Base-by-base conservation (phyloP, 2,329 filamentous ascomycete genomes). In the Dactylella cylindrospora region DNA sequence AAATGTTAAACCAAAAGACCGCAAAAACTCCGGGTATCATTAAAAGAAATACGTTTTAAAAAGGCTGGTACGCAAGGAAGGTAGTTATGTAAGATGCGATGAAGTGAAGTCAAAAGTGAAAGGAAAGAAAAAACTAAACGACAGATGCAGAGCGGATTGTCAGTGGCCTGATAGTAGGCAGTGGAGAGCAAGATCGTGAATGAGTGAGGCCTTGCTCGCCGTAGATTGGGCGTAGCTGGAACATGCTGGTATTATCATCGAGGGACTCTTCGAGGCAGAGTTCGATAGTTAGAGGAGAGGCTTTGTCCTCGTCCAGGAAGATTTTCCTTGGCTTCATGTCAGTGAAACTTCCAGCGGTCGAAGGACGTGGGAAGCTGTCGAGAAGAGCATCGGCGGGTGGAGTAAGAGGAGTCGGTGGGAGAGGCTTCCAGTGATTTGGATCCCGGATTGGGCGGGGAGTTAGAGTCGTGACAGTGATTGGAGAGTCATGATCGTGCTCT, bases 21-120 rank as follows among this genome's bases (percentile, higher is more conserved):
- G 26, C 38, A 31, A 50, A 54, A 38, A 62, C 57, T 49, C 57
- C 57, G 57, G 57, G 57, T 62, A 62, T 62, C 57, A 62, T 62
- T 62, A 62, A 54, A 54, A 51, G 9, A 38, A 13, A 8, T 38
- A 49, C n/a, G 10, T 28, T 19, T 23, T 39, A 12, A 39, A 49
- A 39, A 28, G 25, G 10, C 17, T 17, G 28, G 32, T 20, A 12
- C 29, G 10, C 43, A 51, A 10, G 39, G 35, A 40, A 51, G 26
- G 19, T 28, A 39, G 32, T 45, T 54, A 40, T 20, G 13, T 28
- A 44, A 29, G 17, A 19, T 22, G 10, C 22, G 17, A 31, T 31
- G 17, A 13, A 25, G 19, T 26, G 25, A 28, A 49, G 43, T 20
- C 12, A n/a, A 44, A 36, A 15, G 22, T 38, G 13, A 43, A 20